Conservation (phyloP, 2,329 filamentous ascomycete genomes). For the Achaetomium macrosporum region DNA sequence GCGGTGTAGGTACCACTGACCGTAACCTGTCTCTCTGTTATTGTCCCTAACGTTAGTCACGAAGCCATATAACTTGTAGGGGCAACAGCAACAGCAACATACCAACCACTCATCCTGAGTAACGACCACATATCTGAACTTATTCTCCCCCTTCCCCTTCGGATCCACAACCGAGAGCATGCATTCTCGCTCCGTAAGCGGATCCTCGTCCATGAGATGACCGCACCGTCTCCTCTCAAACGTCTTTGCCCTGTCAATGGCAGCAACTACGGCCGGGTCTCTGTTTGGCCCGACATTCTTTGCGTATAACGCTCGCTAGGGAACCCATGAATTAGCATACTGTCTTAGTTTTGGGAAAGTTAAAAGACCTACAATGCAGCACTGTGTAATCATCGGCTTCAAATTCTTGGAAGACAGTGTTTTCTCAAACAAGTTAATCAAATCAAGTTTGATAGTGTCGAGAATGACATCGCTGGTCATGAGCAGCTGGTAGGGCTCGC, state of each 20-base stretch:
- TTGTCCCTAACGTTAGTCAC: not conserved
- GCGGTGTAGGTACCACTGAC: conserved; percentile 38
- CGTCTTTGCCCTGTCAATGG: conserved; percentile 69
- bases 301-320: conserved; percentile 60
- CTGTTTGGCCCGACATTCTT: conserved; percentile 49
- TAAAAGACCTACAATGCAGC: conserved; percentile 45
- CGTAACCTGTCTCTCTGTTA: conserved; percentile 21
- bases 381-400: conserved; percentile 47
- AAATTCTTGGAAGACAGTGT: conserved; percentile 23
- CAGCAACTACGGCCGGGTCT: conserved; percentile 55
- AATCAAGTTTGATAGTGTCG: conserved; percentile 57
- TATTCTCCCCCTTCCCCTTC: conserved; percentile 65
- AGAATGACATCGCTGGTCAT: conserved; percentile 81
- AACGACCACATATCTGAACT: conserved; percentile 73
- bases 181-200: conserved; percentile 63
- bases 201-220: conserved; percentile 66
- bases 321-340: not conserved
- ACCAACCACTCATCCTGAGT: conserved; percentile 60
- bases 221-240: conserved; percentile 70
- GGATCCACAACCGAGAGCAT: conserved; percentile 66
- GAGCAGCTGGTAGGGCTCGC: conserved; percentile 88
- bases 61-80: conserved; percentile 31
- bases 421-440: conserved; percentile 24
- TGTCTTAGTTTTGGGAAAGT: not conserved
- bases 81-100: conserved; percentile 1